phyloP scores from a whole-genome alignment of 2,329 filamentous ascomycete species.

The Trichoderma koningiopsis region DNA sequence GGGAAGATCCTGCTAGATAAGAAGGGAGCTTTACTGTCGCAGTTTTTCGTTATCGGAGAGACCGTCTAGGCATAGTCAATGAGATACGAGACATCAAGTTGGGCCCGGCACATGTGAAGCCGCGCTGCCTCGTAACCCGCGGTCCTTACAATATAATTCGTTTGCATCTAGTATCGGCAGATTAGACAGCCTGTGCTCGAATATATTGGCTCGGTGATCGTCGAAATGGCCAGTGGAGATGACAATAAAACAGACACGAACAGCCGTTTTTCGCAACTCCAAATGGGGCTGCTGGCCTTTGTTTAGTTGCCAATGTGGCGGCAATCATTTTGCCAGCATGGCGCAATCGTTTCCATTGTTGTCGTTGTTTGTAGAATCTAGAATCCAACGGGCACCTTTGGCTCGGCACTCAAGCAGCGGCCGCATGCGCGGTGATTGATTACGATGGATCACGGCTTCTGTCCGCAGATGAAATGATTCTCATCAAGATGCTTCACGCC shows the following conservation, averaged over 20 bases:
- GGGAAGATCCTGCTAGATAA: too few relatives aligned
- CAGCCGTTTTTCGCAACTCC: neutral
- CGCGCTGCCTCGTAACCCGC: slow-evolving; percentile 11
- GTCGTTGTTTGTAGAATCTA: neutral
- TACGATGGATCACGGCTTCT: neutral
- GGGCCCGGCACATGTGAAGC: neutral
- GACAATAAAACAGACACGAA: slow-evolving; percentile 3
- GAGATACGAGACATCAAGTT: neutral
- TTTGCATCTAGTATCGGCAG: neutral
- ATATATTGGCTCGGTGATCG: neutral
- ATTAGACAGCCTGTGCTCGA: neutral
- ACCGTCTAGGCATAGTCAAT: neutral
- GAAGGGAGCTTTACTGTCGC: neutral
- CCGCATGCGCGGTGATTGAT: neutral
- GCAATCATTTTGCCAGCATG: neutral
- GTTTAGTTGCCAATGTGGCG: neutral
- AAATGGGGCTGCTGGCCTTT: neutral
- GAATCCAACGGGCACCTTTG: neutral
- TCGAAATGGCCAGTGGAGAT: neutral
- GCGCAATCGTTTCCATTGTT: neutral
- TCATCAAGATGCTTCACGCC: neutral
- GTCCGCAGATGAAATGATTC: slow-evolving; percentile 4
- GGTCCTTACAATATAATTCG: neutral
- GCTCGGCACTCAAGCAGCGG: neutral
- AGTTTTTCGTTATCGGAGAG: neutral